Conservation (phyloP, 192 early-diverging fungal species). For the Dimargaris xerosporica region DNA sequence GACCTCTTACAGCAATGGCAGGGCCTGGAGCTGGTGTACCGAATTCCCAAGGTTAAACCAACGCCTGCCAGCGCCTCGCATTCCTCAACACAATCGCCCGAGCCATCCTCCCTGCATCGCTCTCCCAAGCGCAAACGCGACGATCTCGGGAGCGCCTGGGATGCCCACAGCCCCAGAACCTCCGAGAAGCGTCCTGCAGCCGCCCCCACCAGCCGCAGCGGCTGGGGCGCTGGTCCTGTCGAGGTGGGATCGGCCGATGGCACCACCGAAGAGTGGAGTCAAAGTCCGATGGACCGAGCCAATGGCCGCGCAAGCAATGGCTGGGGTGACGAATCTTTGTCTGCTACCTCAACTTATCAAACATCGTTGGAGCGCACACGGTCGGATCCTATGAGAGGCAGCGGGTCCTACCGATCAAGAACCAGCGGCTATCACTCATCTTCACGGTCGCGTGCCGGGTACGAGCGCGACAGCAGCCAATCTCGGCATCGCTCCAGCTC, state of each 20-base stretch:
- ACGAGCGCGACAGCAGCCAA: no score
- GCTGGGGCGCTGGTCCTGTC: neutral
- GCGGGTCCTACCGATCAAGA: no score
- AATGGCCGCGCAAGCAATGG: no score
- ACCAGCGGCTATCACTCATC: no score
- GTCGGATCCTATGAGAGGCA: no score
- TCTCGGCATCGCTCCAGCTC: no score
- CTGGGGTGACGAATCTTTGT: no score
- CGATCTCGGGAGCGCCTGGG: neutral
- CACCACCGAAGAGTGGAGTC: neutral
- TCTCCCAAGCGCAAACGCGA: constrained; percentile 8
- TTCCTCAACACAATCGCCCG: neutral
- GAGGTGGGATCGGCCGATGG: neutral
- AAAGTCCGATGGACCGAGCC: no score
- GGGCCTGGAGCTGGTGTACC: constrained; percentile 31
- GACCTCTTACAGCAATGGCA: constrained; percentile 34
- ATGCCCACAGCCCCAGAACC: no score
- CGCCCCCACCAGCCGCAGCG: neutral
- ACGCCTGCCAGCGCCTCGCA: neutral
- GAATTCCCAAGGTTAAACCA: constrained; percentile 35
- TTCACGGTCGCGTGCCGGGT: no score
- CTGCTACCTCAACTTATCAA: no score
- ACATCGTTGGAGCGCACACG: no score
- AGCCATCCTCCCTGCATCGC: neutral
- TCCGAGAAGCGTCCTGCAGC: neutral